Evolutionary conservation across 306 rosid genomes (phyloP).

Genomic region (Corylus heterophylla): DNA sequence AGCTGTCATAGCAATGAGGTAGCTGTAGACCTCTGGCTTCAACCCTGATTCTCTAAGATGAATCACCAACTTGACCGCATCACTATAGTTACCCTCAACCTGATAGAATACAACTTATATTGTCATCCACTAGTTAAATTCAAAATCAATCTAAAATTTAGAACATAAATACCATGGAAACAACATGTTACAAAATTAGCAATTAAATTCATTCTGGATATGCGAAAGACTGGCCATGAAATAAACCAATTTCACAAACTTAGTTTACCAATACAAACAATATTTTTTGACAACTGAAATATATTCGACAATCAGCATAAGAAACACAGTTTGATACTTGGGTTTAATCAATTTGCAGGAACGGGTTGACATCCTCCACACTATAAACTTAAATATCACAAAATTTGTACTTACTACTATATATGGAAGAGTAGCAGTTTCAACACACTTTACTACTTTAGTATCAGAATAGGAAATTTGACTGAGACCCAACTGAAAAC

Average conservation of each 20-base stretch:
- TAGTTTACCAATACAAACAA: neutral
- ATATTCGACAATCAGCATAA: neutral
- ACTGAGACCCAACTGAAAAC: neutral
- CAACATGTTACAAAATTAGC: neutral
- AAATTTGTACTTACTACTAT: neutral
- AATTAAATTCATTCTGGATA: neutral
- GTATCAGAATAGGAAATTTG: neutral
- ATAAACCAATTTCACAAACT: neutral
- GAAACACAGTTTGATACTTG: neutral
- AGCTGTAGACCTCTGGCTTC: conserved; percentile 90
- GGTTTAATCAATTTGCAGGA: neutral
- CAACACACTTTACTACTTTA: neutral
- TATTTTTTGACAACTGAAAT: neutral
- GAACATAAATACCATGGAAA: neutral
- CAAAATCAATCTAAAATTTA: neutral
- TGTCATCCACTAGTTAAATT: conserved; percentile 15
- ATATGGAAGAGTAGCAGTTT: neutral
- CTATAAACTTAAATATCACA: neutral
- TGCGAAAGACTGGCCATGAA: neutral
- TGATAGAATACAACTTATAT: conserved; percentile 31
- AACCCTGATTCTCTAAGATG: conserved; percentile 79
- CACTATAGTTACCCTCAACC: conserved; percentile 75
- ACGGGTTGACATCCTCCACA: neutral
- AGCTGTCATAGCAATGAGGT: conserved; percentile 92
- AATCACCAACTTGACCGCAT: conserved; percentile 74